A percentile compares a stretch with the other conserved stretches of the same genome.
Conservation (phyloP, 805 yeast genomes). For the Barnettozyma vustinii region DNA sequence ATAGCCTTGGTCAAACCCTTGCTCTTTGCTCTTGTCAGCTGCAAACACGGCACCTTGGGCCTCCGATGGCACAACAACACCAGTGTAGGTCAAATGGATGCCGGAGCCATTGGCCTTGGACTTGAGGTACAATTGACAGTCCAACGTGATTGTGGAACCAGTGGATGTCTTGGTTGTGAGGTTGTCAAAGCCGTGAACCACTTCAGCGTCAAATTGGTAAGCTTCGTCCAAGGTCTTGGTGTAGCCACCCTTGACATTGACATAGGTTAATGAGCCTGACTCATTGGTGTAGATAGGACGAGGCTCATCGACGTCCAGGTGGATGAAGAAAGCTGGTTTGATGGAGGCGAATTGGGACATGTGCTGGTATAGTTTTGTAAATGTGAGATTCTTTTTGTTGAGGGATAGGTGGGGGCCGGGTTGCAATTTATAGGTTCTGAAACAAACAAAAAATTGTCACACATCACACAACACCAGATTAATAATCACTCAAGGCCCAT, state of each 20-base stretch:
- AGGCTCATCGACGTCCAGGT: constrained; percentile 32
- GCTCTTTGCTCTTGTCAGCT: constrained; percentile 24
- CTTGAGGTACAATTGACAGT: constrained; percentile 45
- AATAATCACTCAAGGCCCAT: not conserved
- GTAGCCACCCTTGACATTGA: constrained; percentile 31
- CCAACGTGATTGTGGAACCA: constrained; percentile 33
- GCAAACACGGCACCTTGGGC: constrained; percentile 32
- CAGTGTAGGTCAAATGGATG: constrained; percentile 40
- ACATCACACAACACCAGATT: not conserved
- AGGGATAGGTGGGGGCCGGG: not conserved
- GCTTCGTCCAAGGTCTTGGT: constrained; percentile 31
- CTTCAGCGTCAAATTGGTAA: constrained; percentile 34
- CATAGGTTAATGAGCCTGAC: constrained; percentile 25
- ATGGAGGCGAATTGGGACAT: constrained; percentile 10
- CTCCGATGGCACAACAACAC: constrained; percentile 38
- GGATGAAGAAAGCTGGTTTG: constrained; percentile 35
- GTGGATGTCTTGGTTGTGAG: constrained; percentile 30
- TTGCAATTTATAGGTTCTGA: not conserved
- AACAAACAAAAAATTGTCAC: too few relatives aligned
- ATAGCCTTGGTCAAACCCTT: constrained; percentile 42
- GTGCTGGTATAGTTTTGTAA: not conserved
- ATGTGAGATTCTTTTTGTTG: not conserved
- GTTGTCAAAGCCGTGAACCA: constrained; percentile 43
- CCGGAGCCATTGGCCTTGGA: constrained; percentile 37
- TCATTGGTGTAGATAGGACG: constrained; percentile 24